These are phyloP conservation scores for Xylaria nigripes DNA, from an alignment of 495 filamentous ascomycete species.

Conservation along the genomic window DNA sequence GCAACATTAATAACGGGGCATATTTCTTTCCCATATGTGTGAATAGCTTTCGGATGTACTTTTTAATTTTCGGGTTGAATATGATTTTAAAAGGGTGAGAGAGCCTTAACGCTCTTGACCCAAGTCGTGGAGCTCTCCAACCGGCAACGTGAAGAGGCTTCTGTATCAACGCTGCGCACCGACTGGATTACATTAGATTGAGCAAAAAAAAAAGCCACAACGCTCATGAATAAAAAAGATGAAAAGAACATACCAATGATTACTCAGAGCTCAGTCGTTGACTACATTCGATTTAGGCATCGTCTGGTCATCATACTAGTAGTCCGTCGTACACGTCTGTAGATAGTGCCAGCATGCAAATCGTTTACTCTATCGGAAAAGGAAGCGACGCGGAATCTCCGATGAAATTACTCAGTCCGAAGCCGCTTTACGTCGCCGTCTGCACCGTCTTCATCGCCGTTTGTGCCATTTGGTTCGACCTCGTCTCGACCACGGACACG, in stretches of 20 bases:
- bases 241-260: slow-evolving; percentile 2
- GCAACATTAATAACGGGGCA: not conserved
- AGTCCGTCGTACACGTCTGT: not conserved
- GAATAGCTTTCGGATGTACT: slow-evolving; percentile 2
- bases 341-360: not conserved
- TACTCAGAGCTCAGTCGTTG: not conserved
- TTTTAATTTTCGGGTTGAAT: slow-evolving; percentile 1
- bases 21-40: slow-evolving; percentile 8
- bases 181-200: slow-evolving; percentile 3
- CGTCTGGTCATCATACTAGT: not conserved
- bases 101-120: not conserved
- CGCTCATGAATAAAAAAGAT: not conserved
- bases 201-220: not conserved
- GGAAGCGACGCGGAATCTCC: not conserved
- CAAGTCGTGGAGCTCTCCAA: not conserved
- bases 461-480: slow-evolving; percentile 25
- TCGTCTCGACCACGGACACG: slow-evolving; percentile 35
- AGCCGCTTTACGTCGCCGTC: slow-evolving; percentile 33
- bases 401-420: slow-evolving; percentile 26
- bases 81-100: not conserved
- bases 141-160: not conserved
- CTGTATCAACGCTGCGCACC: not conserved
- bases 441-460: slow-evolving; percentile 21
- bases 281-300: not conserved
- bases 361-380: not conserved